Conservation (phyloP, 2,329 filamentous ascomycete genomes). For the Hypoxylon sp. region DNA sequence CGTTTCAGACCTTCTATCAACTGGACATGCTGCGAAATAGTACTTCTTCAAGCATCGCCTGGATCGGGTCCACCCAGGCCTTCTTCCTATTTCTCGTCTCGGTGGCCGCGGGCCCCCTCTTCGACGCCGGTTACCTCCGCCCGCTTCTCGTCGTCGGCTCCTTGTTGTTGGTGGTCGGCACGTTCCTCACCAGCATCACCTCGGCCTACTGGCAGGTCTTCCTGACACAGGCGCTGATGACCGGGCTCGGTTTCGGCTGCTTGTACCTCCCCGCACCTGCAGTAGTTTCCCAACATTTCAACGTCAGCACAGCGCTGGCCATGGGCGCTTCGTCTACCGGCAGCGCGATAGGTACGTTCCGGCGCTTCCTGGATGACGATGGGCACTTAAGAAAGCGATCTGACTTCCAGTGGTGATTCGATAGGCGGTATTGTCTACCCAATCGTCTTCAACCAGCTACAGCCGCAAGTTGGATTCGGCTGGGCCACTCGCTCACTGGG, state of each 20-base stretch:
- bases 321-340: constrained; percentile 41
- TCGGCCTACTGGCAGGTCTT: constrained; percentile 42
- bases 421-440: constrained; percentile 46
- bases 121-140: constrained; percentile 45
- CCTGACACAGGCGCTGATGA: constrained; percentile 34
- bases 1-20: constrained; percentile 48
- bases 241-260: constrained; percentile 42
- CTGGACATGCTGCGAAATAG: constrained; percentile 18
- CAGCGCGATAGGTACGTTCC: constrained; percentile 13
- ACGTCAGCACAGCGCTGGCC: constrained; percentile 36
- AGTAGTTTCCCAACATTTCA: constrained; percentile 43
- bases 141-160: constrained; percentile 35
- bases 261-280: constrained; percentile 43
- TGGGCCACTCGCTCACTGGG: constrained; percentile 42
- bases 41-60: constrained; percentile 44
- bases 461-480: constrained; percentile 37
- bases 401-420: not conserved
- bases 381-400: no score
- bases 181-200: constrained; percentile 36
- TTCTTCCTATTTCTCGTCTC: constrained; percentile 43
- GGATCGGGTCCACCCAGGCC: constrained; percentile 47
- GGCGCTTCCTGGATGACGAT: no score
- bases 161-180: constrained; percentile 33
- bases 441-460: constrained; percentile 29
- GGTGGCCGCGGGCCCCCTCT: constrained; percentile 42